A percentile compares a stretch with the other conserved stretches of the same genome.
Conservation (phyloP, 352 stramenopile genomes). For the Phytopythium kandeliae region DNA sequence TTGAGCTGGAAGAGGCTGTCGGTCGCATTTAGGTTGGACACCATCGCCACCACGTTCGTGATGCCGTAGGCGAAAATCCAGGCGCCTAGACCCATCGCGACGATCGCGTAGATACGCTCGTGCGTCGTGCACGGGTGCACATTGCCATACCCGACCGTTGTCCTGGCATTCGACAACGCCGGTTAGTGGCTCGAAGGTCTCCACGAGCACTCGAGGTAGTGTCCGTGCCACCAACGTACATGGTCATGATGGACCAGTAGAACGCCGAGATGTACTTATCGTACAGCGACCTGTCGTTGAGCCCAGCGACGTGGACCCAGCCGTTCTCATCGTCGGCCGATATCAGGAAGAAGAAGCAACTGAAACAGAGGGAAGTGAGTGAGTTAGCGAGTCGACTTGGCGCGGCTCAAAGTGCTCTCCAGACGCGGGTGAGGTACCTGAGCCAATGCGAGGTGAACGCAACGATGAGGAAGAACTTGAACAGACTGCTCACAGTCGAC, state of each 20-base stretch:
- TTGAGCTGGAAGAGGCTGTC: constrained; percentile 59
- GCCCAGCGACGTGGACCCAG: constrained; percentile 32
- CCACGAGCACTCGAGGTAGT: no score
- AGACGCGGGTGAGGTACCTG: constrained; percentile 22
- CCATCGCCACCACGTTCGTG: constrained; percentile 62
- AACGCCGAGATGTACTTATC: constrained; percentile 58
- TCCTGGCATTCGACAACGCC: constrained; percentile 19
- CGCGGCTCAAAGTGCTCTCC: not conserved
- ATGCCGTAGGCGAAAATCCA: constrained; percentile 83
- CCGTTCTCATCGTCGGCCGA: constrained; percentile 38
- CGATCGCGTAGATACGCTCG: constrained; percentile 67
- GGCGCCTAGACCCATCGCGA: constrained; percentile 67
- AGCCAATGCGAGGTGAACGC: constrained; percentile 78
- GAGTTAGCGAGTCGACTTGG: not conserved
- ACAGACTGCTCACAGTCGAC: constrained; percentile 69
- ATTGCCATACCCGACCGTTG: constrained; percentile 73
- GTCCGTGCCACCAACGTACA: constrained; percentile 19
- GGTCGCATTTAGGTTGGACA: constrained; percentile 65
- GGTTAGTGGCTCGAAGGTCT: not conserved
- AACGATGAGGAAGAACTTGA: constrained; percentile 80
- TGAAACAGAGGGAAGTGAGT: constrained; percentile 2
- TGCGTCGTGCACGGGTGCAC: constrained; percentile 42
- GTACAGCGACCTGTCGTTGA: constrained; percentile 34
- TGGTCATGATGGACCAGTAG: constrained; percentile 79
- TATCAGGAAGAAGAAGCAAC: constrained; percentile 60